A percentile compares a stretch with the other conserved stretches of the same genome.
Conservation (phyloP, 2,329 filamentous ascomycete species). For the Bretziella fagacearum region DNA sequence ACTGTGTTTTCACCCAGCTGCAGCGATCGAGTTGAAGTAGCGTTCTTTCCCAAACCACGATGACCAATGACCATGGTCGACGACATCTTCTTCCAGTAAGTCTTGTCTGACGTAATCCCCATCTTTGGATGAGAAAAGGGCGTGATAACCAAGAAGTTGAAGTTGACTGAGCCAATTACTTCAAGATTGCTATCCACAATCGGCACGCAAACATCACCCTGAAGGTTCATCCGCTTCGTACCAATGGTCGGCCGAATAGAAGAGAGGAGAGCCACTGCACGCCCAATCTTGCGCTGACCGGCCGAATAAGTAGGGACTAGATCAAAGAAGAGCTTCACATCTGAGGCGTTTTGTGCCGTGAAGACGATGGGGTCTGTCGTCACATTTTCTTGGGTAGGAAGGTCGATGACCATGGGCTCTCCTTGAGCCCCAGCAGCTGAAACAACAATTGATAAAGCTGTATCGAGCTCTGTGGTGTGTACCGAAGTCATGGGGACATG, state of each 20-base stretch:
- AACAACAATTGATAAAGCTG: conserved; percentile 78
- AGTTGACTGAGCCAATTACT: conserved; percentile 86
- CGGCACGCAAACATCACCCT: conserved; percentile 82
- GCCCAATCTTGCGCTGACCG: conserved; percentile 65
- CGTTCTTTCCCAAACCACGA: conserved; percentile 76
- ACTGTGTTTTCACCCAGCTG: conserved; percentile 95
- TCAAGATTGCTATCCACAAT: conserved; percentile 75
- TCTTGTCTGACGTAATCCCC: conserved; percentile 76
- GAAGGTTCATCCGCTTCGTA: conserved; percentile 72
- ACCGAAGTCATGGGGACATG: conserved; percentile 74
- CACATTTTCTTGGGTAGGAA: conserved; percentile 87
- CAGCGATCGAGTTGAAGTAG: conserved; percentile 63
- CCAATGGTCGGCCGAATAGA: conserved; percentile 71
- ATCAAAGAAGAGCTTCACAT: conserved; percentile 84
- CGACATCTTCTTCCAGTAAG: conserved; percentile 87
- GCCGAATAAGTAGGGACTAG: conserved; percentile 92
- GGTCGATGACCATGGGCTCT: conserved; percentile 75
- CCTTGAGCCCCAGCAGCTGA: conserved; percentile 72
- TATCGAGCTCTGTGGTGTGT: conserved; percentile 85
- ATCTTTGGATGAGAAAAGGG: conserved; percentile 90
- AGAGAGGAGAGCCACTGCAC: conserved; percentile 74
- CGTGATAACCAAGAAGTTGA: conserved; percentile 90
- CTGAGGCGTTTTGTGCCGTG: conserved; percentile 55
- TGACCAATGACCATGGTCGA: conserved; percentile 69
- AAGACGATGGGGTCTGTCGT: conserved; percentile 89